Percentiles rank a stretch among this genome's conserved stretches.
Evolutionary conservation across 1,139 yeast species (phyloP).

Genomic region (Geotrichum citri-aurantii): DNA sequence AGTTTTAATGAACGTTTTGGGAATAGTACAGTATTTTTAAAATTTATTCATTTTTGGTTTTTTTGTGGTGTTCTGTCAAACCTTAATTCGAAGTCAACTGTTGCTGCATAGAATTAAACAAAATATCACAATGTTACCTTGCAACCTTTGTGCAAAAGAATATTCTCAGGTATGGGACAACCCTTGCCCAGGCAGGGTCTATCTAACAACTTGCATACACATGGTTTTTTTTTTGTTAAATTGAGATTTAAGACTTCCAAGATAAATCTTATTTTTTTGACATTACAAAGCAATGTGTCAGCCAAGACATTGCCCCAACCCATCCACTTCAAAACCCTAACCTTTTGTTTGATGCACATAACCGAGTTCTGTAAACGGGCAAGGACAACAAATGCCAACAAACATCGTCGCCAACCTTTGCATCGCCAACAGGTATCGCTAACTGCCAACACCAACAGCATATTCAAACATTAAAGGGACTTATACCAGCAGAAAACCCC

Average conservation of each 20-base stretch:
- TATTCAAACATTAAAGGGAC: background rate
- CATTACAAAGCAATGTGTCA: background rate
- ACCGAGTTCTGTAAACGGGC: background rate
- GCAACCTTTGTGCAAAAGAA: background rate
- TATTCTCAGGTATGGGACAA: background rate
- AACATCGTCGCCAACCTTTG: background rate
- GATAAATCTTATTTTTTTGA: too few relatives aligned
- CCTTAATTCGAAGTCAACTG: background rate
- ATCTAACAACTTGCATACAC: background rate
- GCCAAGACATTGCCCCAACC: background rate
- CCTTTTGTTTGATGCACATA: background rate
- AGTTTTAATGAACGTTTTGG: background rate
- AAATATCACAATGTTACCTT: background rate
- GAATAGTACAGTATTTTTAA: background rate
- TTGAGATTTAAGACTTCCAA: too few relatives aligned
- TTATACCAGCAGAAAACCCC: too few relatives aligned
- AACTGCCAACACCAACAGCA: background rate
- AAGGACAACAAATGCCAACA: background rate
- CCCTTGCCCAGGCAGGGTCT: background rate
- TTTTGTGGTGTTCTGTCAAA: background rate
- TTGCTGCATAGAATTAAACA: background rate
- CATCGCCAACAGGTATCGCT: background rate
- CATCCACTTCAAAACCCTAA: background rate
- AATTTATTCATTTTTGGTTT: too few relatives aligned
- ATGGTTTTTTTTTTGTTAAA: too few relatives aligned